Base-by-base conservation (phyloP, 2,329 filamentous ascomycete species). In the Xylariaceae sp. region DNA sequence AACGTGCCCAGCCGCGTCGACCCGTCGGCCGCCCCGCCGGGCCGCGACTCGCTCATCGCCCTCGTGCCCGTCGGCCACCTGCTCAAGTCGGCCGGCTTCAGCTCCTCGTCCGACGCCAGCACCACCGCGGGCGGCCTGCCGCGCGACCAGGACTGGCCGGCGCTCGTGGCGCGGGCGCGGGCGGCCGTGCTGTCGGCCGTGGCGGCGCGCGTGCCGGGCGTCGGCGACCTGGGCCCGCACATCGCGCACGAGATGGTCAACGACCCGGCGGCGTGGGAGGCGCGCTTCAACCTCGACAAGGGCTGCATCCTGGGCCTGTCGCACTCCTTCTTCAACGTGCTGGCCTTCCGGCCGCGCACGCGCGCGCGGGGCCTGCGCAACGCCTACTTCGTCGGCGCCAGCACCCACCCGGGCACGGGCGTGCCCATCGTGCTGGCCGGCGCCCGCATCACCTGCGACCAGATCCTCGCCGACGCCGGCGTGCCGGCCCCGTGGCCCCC, bases 1-100 rank as follows among this genome's bases (percentile, higher is more conserved):
- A 85, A 87, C 51, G 80, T 87, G 0, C 83, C 83, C 1, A 80
- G 72, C 29, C 70, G 81, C 10, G 68, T 85, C 6, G 83, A 87
- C 43, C 62, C 75, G 0, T 69, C 69, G 0, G 83, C 83, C 1
- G 80, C 83, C 0, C 83, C 83, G 0, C 55, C 65, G 3, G 76
- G 71, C 1, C 72, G 70, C 45, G 83, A 88, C 49, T 65, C 72
- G 2, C 57, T 87, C 29, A 77, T 85, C 11, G 77, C 83, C 2
- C 67, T 87, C 5, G 80, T 87, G 0, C 83, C 83, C 0, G 77
- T 83, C 2, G 82, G 83, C 1, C 81, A 86, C 50, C 64, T 86
- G 2, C 56, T 72, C 17, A 67, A 59, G 29, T 76, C 74, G 6
- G 47, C 44, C 26, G 55, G 52, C 19, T 41, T 47, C 21, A 33